A percentile compares a stretch with the other conserved stretches of the same genome.
Evolutionary conservation across 2,329 filamentous ascomycete genomes (phyloP).

Genomic region (Whalleya microplaca): DNA sequence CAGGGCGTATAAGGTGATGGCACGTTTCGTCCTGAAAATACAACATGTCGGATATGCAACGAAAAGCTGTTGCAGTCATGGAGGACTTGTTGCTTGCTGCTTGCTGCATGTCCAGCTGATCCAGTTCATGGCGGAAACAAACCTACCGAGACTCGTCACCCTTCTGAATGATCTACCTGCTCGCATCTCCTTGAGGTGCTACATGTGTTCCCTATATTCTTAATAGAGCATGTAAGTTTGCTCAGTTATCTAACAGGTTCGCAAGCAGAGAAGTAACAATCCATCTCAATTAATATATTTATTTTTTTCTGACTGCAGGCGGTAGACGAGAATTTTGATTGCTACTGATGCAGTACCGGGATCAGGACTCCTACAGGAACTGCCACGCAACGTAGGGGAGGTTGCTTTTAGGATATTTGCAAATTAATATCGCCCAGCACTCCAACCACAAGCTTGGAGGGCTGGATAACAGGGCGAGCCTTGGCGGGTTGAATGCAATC

Average conservation of each 20-base stretch:
- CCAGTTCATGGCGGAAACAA: constrained; percentile 19
- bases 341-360: constrained; percentile 15
- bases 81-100: constrained; percentile 3
- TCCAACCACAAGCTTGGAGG: constrained; percentile 23
- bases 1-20: background rate
- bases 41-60: background rate
- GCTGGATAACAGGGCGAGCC: constrained; percentile 35
- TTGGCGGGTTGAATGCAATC: constrained; percentile 30
- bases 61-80: constrained; percentile 1
- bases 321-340: constrained; percentile 13
- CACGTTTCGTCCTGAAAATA: constrained; percentile 18
- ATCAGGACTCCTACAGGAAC: constrained; percentile 9
- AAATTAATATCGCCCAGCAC: constrained; percentile 26
- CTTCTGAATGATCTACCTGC: constrained; percentile 21
- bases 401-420: constrained; percentile 37
- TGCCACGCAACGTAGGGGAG: constrained; percentile 31
- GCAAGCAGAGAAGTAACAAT: constrained; percentile 33
- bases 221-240: constrained; percentile 9
- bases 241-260: constrained; percentile 4
- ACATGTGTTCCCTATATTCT: constrained; percentile 16
- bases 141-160: constrained; percentile 30
- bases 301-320: constrained; percentile 11
- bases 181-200: background rate
- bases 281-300: constrained; percentile 37
- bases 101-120: constrained; percentile 11